Percentiles rank a stretch among this genome's conserved stretches.
phyloP scores from a whole-genome alignment of 2,329 filamentous ascomycete genomes.

The Sarocladium strictum region DNA sequence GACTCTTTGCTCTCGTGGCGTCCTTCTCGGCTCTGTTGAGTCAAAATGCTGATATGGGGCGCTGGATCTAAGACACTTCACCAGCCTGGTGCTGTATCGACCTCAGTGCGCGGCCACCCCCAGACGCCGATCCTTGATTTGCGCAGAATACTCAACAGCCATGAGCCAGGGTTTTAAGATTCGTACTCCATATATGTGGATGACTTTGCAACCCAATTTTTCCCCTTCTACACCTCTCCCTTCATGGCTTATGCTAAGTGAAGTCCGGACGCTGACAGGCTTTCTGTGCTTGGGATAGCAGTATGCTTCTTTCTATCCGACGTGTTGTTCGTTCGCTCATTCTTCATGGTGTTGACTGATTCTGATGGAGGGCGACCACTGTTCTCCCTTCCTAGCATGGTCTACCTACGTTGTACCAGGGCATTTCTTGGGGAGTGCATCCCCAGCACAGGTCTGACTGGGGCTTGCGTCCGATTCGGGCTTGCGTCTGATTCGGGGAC shows the following conservation, averaged over 20 bases:
- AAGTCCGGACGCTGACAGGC: no score
- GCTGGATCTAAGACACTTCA: constrained; percentile 5
- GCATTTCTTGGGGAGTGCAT: background rate
- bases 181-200: background rate
- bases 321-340: no score
- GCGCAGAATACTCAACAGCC: background rate
- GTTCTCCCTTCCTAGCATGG: no score
- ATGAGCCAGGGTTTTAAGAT: background rate
- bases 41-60: background rate
- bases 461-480: background rate
- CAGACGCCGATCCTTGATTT: constrained; percentile 2
- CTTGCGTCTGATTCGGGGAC: background rate
- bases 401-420: no score
- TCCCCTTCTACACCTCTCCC: background rate
- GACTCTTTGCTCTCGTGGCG: background rate
- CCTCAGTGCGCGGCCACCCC: background rate
- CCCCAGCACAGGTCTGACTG: background rate
- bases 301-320: no score
- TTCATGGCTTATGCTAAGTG: background rate
- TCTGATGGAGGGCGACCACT: no score
- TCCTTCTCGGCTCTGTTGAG: background rate
- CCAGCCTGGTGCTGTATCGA: constrained; percentile 3
- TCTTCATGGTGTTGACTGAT: no score
- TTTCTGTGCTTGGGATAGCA: no score
- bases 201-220: background rate